Evolutionary conservation across 192 early-diverging fungal species (phyloP), one percentile per base, ranked within the genome.

Genomic region (Coemansia sp.): DNA sequence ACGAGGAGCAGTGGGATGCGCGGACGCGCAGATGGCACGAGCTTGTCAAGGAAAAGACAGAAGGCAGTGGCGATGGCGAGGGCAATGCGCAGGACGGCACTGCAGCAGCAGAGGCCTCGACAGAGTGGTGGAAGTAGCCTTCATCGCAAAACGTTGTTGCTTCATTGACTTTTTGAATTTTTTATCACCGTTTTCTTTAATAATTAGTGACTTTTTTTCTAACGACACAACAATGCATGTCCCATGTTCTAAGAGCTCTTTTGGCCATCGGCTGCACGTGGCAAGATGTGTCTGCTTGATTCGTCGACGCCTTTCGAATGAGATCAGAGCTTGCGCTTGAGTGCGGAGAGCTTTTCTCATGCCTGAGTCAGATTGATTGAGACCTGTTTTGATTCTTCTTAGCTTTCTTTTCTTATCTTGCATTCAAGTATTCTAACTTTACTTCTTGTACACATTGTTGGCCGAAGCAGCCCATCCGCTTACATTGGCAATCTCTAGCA

Each of bases 91-190:
- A 58, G 40, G 55, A 42, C 14, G 66, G 44, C 17, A 44, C 40
- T 10, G 46, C 59, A 63, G 22, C 44, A 48, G 38, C 59, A 63
- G 22, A 19, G 38, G 45, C 63, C 48, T 22, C 38, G 70, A 44
- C 14, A 12, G 75, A 83, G 25, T 83, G 80, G 80, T 83, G 80
- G 80, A 77, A 82, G 59, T 74, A 55, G 45, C 25, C 48, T 32
- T 32, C 32, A 32, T 32, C 32, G 2, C 4, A 14, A n/a, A n/a
- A 48, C n/a, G 5, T 32, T 53, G 14, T 65, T 39, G 6, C 32
- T 17, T 42, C 53, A 13, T 66, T 32, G 10, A 39, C 17, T 55
- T 55, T 55, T 11, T 46, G 8, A 39, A 11, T 20, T 37, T 58
- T 46, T 59, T 48, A 32, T 37, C 19, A 61, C 13, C 20, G 19